Evolutionary conservation across 176 grass and related monocot genomes (phyloP).

Genomic region (Lolium multiflorum): DNA sequence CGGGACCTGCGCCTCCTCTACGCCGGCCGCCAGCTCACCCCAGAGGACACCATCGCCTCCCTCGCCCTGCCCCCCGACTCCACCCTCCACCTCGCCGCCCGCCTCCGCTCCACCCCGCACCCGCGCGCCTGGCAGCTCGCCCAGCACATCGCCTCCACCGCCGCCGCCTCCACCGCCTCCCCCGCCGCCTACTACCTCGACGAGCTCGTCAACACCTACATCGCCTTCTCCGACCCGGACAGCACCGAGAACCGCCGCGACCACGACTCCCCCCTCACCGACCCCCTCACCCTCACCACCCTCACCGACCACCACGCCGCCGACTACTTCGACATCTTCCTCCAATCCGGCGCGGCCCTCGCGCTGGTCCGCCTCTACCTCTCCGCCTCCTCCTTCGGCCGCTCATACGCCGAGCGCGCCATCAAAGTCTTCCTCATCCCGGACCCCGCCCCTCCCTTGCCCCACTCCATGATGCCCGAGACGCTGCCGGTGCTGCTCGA

Average conservation of each 20-base stretch:
- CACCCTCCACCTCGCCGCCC: constrained; percentile 63
- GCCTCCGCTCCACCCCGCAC: constrained; percentile 79
- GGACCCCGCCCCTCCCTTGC: constrained; percentile 39
- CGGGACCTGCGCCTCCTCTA: constrained; percentile 76
- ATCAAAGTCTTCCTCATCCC: constrained; percentile 64
- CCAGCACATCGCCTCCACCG: constrained; percentile 62
- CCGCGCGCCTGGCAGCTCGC: constrained; percentile 85
- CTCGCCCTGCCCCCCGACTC: constrained; percentile 63
- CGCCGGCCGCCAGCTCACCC: constrained; percentile 70
- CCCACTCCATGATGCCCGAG: constrained; percentile 43
- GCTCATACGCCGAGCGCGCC: constrained; percentile 52
- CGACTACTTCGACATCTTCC: constrained; percentile 73
- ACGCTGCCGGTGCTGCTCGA: constrained; percentile 65
- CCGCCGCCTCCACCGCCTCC: constrained; percentile 13
- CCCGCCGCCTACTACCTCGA: constrained; percentile 47
- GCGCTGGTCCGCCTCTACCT: constrained; percentile 83
- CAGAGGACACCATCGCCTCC: constrained; percentile 60
- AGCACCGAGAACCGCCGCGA: constrained; percentile 8
- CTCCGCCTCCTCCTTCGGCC: constrained; percentile 23
- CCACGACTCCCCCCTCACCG: not conserved
- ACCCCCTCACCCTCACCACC: not conserved
- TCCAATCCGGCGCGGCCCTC: constrained; percentile 60
- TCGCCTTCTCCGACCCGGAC: constrained; percentile 43
- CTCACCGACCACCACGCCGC: constrained; percentile 1
- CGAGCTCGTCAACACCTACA: constrained; percentile 70